Conservation (phyloP, 106 monocot genomes). For the Dendrobium officinale region DNA sequence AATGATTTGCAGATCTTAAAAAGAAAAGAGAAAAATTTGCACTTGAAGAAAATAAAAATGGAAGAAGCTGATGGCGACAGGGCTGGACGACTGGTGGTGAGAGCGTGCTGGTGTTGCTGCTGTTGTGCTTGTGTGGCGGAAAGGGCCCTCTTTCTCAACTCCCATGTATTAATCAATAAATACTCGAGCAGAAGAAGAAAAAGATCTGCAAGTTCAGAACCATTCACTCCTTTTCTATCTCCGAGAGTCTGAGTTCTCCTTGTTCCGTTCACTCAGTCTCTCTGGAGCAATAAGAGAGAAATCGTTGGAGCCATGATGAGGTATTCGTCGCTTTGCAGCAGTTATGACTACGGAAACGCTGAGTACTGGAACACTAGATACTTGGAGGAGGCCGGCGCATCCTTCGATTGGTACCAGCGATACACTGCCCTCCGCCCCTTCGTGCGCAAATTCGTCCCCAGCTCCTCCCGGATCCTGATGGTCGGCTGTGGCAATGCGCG, state of each 20-base stretch:
- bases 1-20: not conserved
- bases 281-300: not conserved
- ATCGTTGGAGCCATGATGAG: not conserved
- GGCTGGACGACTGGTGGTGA: not conserved
- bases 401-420: constrained; percentile 93
- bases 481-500: constrained; percentile 81
- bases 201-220: not conserved
- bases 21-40: not conserved
- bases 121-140: not conserved
- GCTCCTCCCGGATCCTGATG: constrained; percentile 59
- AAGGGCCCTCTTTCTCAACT: not conserved
- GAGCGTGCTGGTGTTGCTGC: not conserved
- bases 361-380: constrained; percentile 79
- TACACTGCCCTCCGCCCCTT: constrained; percentile 83
- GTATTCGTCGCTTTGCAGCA: not conserved
- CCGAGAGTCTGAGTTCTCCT: too few species aligned
- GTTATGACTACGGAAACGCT: constrained; percentile 58
- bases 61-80: not conserved
- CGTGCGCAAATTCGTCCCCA: constrained; percentile 54
- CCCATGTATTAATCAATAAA: not conserved
- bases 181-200: too few species aligned
- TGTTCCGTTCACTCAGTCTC: not conserved
- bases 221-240: not conserved
- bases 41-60: not conserved
- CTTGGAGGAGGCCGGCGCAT: constrained; percentile 32